These are phyloP conservation scores for Agrocybe pediades DNA, from an alignment of 768 basidiomycete species.

Conservation along the genomic window DNA sequence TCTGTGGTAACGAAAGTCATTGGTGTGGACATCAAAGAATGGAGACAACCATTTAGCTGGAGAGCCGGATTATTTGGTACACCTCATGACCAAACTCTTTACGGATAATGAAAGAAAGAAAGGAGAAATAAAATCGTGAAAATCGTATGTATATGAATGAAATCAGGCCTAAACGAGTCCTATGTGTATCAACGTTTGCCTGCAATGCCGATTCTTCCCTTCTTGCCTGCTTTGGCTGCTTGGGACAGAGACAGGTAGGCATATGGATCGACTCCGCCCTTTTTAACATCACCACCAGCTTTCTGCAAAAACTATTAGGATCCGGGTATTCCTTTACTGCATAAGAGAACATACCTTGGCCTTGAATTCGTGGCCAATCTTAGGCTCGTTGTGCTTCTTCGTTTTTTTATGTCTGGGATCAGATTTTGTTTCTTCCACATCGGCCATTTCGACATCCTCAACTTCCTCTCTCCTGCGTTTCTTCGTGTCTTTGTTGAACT, in stretches of 20 bases:
- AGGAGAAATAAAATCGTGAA: constrained; percentile 1
- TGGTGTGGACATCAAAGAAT: constrained; percentile 39
- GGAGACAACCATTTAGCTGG: constrained; percentile 74
- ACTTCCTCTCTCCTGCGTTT: constrained; percentile 79
- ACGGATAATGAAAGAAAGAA: constrained; percentile 46
- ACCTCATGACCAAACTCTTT: constrained; percentile 72
- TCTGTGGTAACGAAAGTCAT: constrained; percentile 51
- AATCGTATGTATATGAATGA: neutral
- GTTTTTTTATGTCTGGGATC: constrained; percentile 48
- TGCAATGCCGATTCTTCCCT: constrained; percentile 54
- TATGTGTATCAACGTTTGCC: constrained; percentile 53
- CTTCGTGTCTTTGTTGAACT: constrained; percentile 97
- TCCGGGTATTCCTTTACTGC: constrained; percentile 1
- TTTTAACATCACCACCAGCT: constrained; percentile 94
- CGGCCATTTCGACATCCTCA: constrained; percentile 63
- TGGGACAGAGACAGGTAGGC: constrained; percentile 87
- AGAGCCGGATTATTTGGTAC: constrained; percentile 68
- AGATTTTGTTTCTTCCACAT: constrained; percentile 12
- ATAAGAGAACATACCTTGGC: constrained; percentile 71
- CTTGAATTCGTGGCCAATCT: constrained; percentile 88
- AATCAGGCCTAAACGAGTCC: constrained; percentile 11
- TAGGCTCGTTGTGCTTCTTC: constrained; percentile 50
- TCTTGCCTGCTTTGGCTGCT: constrained; percentile 67
- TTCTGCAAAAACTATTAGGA: constrained; percentile 51
- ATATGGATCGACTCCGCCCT: constrained; percentile 85